phyloP scores from a whole-genome alignment of 2,329 filamentous ascomycete genomes.

The Cadophora luteo-olivacea region DNA sequence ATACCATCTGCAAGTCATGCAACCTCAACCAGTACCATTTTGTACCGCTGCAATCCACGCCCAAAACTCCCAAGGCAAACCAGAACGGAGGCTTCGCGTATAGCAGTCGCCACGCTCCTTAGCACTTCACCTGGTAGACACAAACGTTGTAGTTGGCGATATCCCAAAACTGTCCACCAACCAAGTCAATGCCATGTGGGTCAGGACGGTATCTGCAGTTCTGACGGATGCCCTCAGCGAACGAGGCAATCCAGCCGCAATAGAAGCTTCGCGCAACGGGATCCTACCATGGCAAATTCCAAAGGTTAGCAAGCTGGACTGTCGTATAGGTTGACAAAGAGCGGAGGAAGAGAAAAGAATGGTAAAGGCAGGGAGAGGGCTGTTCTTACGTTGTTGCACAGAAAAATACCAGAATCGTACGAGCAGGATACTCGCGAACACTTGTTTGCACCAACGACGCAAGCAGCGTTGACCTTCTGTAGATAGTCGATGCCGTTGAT shows the following conservation, averaged over 20 bases:
- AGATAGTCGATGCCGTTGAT: not conserved
- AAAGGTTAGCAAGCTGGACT: not conserved
- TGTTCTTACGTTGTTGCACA: not conserved
- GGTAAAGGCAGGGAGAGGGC: not conserved
- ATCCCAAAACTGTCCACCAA: constrained; percentile 9
- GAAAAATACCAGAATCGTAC: not conserved
- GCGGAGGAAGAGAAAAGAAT: too few relatives aligned
- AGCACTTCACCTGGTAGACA: not conserved
- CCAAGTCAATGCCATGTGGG: not conserved
- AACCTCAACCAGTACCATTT: not conserved
- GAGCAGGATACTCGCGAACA: not conserved
- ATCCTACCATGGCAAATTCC: not conserved
- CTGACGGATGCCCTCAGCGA: not conserved
- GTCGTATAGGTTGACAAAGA: not conserved
- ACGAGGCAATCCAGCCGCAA: not conserved
- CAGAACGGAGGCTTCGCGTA: not conserved
- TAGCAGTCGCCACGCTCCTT: not conserved
- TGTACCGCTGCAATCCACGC: not conserved
- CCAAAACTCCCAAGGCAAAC: not conserved
- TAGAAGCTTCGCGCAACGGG: not conserved
- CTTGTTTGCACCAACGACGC: not conserved
- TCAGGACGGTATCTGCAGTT: constrained; percentile 1
- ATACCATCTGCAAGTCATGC: not conserved
- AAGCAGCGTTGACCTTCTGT: not conserved
- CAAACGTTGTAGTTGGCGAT: not conserved